A percentile compares a stretch with the other conserved stretches of the same genome.
Evolutionary conservation across 2,329 filamentous ascomycete genomes (phyloP).

Genomic region (Ophiostoma ulmi): DNA sequence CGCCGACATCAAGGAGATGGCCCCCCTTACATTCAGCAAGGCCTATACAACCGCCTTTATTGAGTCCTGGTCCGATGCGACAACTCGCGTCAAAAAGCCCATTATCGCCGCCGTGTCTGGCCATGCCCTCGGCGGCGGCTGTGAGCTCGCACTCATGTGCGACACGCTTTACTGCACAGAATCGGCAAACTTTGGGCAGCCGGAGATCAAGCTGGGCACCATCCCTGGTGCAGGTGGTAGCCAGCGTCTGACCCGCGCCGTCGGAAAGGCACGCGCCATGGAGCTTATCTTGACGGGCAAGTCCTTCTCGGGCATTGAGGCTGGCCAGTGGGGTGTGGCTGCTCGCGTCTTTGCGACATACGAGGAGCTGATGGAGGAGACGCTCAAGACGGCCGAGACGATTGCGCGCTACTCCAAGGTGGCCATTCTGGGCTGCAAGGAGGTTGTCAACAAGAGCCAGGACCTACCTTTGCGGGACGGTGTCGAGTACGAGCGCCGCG

Average conservation of each 20-base stretch:
- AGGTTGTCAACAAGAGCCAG: constrained; percentile 99
- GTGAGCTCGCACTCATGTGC: constrained; percentile 95
- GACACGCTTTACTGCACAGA: constrained; percentile 84
- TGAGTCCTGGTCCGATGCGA: constrained; percentile 84
- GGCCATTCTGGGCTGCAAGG: constrained; percentile 85
- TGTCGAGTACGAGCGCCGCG: constrained; percentile 86
- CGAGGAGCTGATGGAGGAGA: constrained; percentile 75
- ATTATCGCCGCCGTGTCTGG: constrained; percentile 92
- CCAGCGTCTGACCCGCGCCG: constrained; percentile 76
- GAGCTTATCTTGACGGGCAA: constrained; percentile 83
- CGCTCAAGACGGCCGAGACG: constrained; percentile 76
- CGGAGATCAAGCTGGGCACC: constrained; percentile 90
- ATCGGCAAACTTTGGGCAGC: constrained; percentile 87
- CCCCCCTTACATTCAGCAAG: constrained; percentile 77
- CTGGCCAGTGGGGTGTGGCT: constrained; percentile 84
- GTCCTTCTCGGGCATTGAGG: constrained; percentile 77
- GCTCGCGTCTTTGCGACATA: constrained; percentile 74
- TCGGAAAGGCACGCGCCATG: constrained; percentile 85
- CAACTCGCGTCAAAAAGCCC: constrained; percentile 82
- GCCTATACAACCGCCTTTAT: constrained; percentile 92
- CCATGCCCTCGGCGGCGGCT: constrained; percentile 89
- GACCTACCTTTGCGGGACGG: constrained; percentile 82
- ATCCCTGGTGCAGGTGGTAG: constrained; percentile 90
- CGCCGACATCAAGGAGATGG: constrained; percentile 99
- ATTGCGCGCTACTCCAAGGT: constrained; percentile 84